Evolutionary conservation across 2,329 filamentous ascomycete species (phyloP).

Genomic region (Aureobasidium subglaciale): DNA sequence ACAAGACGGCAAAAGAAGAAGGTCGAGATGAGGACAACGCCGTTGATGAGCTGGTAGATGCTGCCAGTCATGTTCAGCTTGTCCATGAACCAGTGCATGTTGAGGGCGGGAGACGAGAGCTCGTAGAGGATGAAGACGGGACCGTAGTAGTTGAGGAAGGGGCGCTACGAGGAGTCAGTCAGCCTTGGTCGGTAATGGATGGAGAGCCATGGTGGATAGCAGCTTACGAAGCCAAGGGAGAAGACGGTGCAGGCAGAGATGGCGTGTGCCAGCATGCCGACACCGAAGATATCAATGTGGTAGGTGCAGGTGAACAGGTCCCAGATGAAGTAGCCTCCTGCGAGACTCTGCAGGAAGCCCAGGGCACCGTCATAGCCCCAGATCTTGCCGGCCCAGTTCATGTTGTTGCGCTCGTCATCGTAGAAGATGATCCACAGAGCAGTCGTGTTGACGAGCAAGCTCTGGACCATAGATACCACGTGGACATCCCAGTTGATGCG

Average conservation of each 20-base stretch:
- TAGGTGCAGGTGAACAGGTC: constrained; percentile 64
- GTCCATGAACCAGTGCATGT: constrained; percentile 89
- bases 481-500: constrained; percentile 80
- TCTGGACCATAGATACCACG: constrained; percentile 76
- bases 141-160: constrained; percentile 78
- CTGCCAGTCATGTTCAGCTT: constrained; percentile 76
- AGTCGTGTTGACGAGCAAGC: constrained; percentile 60
- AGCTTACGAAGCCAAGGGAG: constrained; percentile 69
- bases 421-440: constrained; percentile 66
- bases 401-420: constrained; percentile 60
- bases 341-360: constrained; percentile 69
- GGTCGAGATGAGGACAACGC: constrained; percentile 60
- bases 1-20: constrained; percentile 73
- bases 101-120: constrained; percentile 75
- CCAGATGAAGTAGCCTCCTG: constrained; percentile 78
- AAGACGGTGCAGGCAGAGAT: constrained; percentile 67
- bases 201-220: background rate
- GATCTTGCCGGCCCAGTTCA: constrained; percentile 57
- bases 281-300: constrained; percentile 64
- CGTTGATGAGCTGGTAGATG: constrained; percentile 67
- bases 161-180: constrained; percentile 50
- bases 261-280: constrained; percentile 72
- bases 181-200: constrained; percentile 7
- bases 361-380: constrained; percentile 70
- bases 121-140: constrained; percentile 81